Conservation (phyloP, 2,329 filamentous ascomycete species). For the Apiospora kogelbergensis region DNA sequence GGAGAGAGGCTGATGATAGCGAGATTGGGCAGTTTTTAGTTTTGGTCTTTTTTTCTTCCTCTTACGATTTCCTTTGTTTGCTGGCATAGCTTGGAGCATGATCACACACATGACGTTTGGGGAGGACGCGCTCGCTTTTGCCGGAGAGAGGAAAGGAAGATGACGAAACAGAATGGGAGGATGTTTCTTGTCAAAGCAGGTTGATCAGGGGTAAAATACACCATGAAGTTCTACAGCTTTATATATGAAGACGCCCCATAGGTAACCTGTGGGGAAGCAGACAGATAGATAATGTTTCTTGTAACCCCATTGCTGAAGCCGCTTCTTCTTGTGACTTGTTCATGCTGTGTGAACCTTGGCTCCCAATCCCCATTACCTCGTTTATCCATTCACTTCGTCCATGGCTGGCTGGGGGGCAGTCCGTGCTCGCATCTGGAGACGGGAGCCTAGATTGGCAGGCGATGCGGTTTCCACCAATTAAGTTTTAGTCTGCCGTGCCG, state of each 20-base stretch:
- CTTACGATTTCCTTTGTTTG: neutral
- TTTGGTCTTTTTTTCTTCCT: neutral
- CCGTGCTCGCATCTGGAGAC: too few relatives aligned
- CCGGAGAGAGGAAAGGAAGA: neutral
- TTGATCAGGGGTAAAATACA: neutral
- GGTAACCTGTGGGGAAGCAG: neutral
- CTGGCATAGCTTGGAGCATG: conserved; percentile 3
- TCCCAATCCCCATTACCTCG: neutral
- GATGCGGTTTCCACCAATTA: too few relatives aligned
- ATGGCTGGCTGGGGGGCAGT: too few relatives aligned
- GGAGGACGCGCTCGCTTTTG: conserved; percentile 3
- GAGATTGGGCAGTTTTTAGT: neutral
- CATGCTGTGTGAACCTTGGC: neutral
- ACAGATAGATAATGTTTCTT: neutral
- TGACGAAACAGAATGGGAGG: neutral
- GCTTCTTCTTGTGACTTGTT: neutral
- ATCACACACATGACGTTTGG: neutral
- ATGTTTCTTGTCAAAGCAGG: neutral
- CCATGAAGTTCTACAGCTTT: neutral
- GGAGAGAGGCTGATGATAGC: neutral
- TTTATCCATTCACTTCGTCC: too few relatives aligned
- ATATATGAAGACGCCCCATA: neutral
- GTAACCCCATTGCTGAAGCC: neutral
- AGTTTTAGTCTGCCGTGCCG: too few relatives aligned
- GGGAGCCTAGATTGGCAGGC: too few relatives aligned